These are phyloP conservation scores for Claviceps sp. DNA, from an alignment of 2,329 filamentous ascomycete species.

Conservation along the genomic window DNA sequence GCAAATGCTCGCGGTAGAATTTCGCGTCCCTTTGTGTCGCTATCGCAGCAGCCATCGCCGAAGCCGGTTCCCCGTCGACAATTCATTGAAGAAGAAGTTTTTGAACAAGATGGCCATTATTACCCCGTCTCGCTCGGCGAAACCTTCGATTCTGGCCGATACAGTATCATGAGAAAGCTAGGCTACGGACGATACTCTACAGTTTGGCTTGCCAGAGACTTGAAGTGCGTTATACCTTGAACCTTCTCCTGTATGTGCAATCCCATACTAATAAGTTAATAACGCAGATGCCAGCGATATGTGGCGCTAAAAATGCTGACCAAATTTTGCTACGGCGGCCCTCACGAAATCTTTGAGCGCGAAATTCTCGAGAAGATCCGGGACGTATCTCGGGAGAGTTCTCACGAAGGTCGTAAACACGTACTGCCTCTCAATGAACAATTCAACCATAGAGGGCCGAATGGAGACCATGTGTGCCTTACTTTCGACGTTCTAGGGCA, in stretches of 20 bases:
- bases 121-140: no score
- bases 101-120: slow-evolving; percentile 8
- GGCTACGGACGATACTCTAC: slow-evolving; percentile 14
- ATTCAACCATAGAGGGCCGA: slow-evolving; percentile 16
- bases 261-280: not conserved
- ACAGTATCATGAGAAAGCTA: slow-evolving; percentile 14
- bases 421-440: slow-evolving; percentile 12
- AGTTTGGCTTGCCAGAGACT: slow-evolving; percentile 13
- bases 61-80: no score
- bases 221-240: slow-evolving; percentile 4
- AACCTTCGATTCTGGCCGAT: slow-evolving; percentile 3
- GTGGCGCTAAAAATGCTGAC: slow-evolving; percentile 17
- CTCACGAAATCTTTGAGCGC: no score
- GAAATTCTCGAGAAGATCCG: not conserved
- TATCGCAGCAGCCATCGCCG: no score
- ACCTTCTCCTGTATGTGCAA: no score
- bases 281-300: slow-evolving; percentile 8
- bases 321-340: slow-evolving; percentile 7
- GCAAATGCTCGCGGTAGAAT: no score
- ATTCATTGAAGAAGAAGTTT: no score
- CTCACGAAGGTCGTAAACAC: not conserved
- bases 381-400: not conserved
- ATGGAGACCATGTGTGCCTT: slow-evolving; percentile 18
- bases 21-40: no score
- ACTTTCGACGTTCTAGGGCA: slow-evolving; percentile 18